phyloP scores from a whole-genome alignment of 225 moss, liverwort and hornwort genomes.

The Ulota crispa region DNA sequence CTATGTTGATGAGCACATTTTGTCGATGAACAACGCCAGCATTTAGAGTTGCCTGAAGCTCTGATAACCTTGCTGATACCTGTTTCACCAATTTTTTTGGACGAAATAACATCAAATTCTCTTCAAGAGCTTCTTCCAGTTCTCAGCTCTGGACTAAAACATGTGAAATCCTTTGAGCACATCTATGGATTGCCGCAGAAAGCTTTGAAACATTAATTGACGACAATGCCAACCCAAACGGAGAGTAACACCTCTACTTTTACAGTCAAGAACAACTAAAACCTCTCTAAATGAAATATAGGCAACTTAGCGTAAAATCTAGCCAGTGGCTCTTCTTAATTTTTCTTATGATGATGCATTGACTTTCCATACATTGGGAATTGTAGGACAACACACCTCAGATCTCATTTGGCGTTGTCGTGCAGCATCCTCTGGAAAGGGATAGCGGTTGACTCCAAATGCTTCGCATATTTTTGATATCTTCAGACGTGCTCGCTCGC shows the following conservation, averaged over 20 bases:
- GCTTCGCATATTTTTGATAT: constrained; percentile 88
- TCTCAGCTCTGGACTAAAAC: not conserved
- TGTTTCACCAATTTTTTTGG: constrained; percentile 19
- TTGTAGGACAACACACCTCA: constrained; percentile 42
- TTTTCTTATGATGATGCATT: not conserved
- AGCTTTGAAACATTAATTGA: not conserved
- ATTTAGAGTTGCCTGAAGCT: constrained; percentile 74
- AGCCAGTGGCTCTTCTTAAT: not conserved
- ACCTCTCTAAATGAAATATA: not conserved
- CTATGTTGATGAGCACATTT: constrained; percentile 68
- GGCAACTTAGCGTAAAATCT: not conserved
- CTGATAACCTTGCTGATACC: constrained; percentile 72
- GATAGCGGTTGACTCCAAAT: constrained; percentile 92
- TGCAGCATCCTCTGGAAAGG: constrained; percentile 71
- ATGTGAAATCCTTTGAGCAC: not conserved
- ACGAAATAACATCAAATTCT: not conserved
- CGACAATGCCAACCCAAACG: not conserved
- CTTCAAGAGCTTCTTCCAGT: not conserved
- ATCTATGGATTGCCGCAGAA: not conserved
- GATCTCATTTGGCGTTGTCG: constrained; percentile 74
- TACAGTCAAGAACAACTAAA: not conserved
- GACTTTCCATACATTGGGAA: not conserved
- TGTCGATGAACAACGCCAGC: constrained; percentile 74
- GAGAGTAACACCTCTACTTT: not conserved
- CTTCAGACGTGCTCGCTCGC: constrained; percentile 79